Evolutionary conservation across 306 rosid species (phyloP), one percentile per base, ranked within the genome.

Genomic region (Casuarina equisetifolia): DNA sequence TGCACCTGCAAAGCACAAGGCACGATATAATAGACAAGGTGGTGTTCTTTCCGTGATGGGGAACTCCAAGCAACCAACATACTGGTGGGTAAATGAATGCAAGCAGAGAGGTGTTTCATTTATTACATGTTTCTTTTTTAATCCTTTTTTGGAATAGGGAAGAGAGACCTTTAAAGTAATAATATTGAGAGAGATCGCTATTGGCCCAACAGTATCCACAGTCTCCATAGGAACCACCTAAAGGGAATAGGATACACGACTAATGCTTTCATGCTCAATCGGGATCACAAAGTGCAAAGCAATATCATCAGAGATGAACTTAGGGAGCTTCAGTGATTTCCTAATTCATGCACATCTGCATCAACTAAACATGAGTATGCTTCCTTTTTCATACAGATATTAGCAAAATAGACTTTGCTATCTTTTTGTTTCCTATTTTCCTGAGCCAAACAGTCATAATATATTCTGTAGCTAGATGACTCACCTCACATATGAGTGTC

Each of bases 401-500:
- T 70, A 49, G 3, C 72, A 54, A 44, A 50, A 50, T 36, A 69
- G 6, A 55, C 49, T 55, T 55, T 1, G 43, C 61, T 61, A 7
- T 25, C 36, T 11, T 38, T 19, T 39, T 11, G 38, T n/a, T 50
- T 38, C 72, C n/a, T 46, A 63, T 42, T 11, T 48, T 72, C 32
- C 58, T 32, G 78, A 57, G 62, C 51, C n/a, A 69, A 70, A 76
- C 13, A 80, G 70, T 20, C 16, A 54, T 62, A 73, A 76, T 70
- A 43, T 48, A 75, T 46, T 74, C 85, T 46, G 64, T 19, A 80
- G 52, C 36, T 39, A 72, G 38, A 70, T n/a, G 74, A 67, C 93
- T 87, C 80, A 90, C 99, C 98, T 96, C 99, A 80, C 99, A 96
- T 78, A 82, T 83, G 64, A 96, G 87, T 75, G 93, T 81, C 81